Evolutionary conservation across 2,329 filamentous ascomycete genomes (phyloP).

Genomic region (Ceratocystis papillata): DNA sequence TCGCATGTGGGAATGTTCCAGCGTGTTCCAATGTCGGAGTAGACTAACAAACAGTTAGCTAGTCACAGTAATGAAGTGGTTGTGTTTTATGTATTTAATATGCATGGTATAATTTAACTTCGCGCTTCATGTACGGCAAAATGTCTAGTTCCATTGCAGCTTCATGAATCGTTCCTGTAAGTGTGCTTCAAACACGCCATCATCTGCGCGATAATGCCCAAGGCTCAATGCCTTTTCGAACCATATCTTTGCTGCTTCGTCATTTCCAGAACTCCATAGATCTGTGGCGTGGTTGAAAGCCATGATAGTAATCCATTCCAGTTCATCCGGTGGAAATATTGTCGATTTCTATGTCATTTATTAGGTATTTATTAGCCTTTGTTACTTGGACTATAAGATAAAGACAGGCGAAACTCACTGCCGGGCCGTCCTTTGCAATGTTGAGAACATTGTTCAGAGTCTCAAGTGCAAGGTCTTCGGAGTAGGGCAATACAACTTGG

Average conservation of each 20-base stretch:
- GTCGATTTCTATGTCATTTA: conserved; percentile 19
- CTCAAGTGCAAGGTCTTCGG: conserved; percentile 45
- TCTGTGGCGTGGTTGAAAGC: conserved; percentile 63
- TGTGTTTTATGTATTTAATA: not conserved
- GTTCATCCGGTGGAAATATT: conserved; percentile 52
- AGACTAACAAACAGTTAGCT: not conserved
- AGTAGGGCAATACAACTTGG: conserved; percentile 50
- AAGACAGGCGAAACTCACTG: conserved; percentile 33
- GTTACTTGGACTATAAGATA: conserved; percentile 2
- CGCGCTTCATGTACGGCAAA: not conserved
- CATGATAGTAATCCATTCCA: conserved; percentile 64
- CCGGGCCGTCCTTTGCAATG: conserved; percentile 41
- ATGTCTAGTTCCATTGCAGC: conserved; percentile 30
- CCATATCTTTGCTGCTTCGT: conserved; percentile 49
- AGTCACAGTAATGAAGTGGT: no score
- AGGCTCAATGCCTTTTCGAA: conserved; percentile 51
- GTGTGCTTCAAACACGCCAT: conserved; percentile 36
- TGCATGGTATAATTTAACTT: not conserved
- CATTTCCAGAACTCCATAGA: conserved; percentile 46
- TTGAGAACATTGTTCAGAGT: conserved; percentile 53
- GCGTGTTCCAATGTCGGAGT: conserved; percentile 34
- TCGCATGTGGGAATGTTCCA: conserved; percentile 74
- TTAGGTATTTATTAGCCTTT: conserved; percentile 11
- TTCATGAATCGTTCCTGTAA: conserved; percentile 38
- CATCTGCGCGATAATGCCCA: conserved; percentile 48